These are phyloP conservation scores for Phytophthora crassamura DNA, from an alignment of 352 stramenopile species.

Conservation along the genomic window DNA sequence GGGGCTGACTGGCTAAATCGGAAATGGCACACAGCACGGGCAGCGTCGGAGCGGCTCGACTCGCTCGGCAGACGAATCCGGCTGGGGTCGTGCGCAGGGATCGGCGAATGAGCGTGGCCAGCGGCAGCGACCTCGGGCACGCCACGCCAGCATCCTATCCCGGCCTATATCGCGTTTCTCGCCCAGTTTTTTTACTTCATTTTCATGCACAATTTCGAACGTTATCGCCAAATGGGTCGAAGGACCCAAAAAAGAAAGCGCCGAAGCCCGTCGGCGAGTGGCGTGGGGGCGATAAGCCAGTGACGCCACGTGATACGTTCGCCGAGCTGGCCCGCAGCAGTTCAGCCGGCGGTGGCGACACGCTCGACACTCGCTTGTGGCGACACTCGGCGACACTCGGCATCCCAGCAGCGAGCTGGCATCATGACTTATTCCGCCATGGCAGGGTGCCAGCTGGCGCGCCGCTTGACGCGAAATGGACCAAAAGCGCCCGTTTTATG, in stretches of 20 bases:
- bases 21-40: slow-evolving; percentile 19
- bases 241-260: slow-evolving; percentile 25
- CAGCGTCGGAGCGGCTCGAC: slow-evolving; percentile 3
- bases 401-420: too few relatives aligned
- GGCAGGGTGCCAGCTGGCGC: too few relatives aligned
- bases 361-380: too few relatives aligned
- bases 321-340: background rate
- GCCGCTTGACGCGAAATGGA: too few relatives aligned
- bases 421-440: too few relatives aligned
- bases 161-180: too few relatives aligned
- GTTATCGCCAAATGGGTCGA: background rate
- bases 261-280: slow-evolving; percentile 7
- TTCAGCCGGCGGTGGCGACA: too few relatives aligned
- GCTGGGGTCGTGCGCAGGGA: slow-evolving; percentile 35
- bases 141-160: slow-evolving; percentile 25
- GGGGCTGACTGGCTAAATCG: slow-evolving; percentile 34
- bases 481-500: too few relatives aligned
- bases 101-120: slow-evolving; percentile 37
- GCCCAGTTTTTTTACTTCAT: too few relatives aligned
- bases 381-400: background rate
- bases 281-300: slow-evolving; percentile 9
- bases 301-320: slow-evolving; percentile 25
- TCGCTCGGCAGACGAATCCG: slow-evolving; percentile 31
- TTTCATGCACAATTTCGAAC: too few relatives aligned
- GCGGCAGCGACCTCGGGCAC: slow-evolving; percentile 14